These are phyloP conservation scores for Neonectria sp. DNA, from an alignment of 2,329 filamentous ascomycete species.

Conservation along the genomic window DNA sequence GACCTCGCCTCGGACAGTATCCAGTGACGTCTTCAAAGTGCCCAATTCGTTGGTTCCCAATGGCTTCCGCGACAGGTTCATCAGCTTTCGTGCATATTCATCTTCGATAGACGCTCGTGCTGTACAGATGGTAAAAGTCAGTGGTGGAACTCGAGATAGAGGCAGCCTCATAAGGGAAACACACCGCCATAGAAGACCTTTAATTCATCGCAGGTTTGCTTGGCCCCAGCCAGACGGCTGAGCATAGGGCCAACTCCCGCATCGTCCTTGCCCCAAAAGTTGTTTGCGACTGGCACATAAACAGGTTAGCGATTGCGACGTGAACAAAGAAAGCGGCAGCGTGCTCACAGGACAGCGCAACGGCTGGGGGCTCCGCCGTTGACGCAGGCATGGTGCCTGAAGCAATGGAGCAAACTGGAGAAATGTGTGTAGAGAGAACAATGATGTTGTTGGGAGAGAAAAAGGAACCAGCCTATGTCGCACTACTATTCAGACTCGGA, in stretches of 20 bases:
- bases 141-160: neutral
- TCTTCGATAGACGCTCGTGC: constrained; percentile 96
- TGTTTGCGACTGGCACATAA: constrained; percentile 84
- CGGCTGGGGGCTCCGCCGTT: constrained; percentile 73
- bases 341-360: constrained; percentile 76
- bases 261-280: constrained; percentile 99
- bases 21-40: constrained; percentile 85
- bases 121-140: constrained; percentile 49
- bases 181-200: constrained; percentile 89
- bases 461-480: constrained; percentile 43
- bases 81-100: constrained; percentile 92
- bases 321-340: neutral
- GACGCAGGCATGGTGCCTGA: constrained; percentile 70
- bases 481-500: constrained; percentile 36
- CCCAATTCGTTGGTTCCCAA: constrained; percentile 91
- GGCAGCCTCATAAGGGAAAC: constrained; percentile 40
- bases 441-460: constrained; percentile 6
- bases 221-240: constrained; percentile 94
- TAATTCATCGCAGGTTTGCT: constrained; percentile 94
- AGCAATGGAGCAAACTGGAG: constrained; percentile 15
- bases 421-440: constrained; percentile 18
- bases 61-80: constrained; percentile 88
- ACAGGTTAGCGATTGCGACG: constrained; percentile 34
- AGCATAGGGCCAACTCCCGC: constrained; percentile 93
- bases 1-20: constrained; percentile 89